A percentile compares a stretch with the other conserved stretches of the same genome.
These are phyloP conservation scores for Arabidopsis suecica DNA, from an alignment of 345 rosid species.

Conservation along the genomic window DNA sequence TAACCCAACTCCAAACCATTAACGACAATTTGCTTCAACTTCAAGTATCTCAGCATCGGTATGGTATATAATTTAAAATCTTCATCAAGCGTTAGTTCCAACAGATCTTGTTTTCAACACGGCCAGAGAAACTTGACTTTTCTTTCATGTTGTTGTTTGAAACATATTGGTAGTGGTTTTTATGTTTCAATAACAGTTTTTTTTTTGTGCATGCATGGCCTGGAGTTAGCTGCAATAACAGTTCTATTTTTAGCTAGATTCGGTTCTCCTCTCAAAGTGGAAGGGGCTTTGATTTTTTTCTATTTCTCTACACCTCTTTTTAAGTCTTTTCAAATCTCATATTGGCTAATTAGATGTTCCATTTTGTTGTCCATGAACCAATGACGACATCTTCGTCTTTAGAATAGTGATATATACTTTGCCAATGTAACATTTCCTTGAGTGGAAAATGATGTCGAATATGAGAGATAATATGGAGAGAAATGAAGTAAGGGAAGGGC, in stretches of 20 bases:
- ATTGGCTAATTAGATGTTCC: conserved; percentile 10
- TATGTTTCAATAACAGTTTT: conserved; percentile 24
- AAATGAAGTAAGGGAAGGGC: conserved; percentile 38
- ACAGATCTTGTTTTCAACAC: conserved; percentile 14
- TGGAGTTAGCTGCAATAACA: conserved; percentile 36
- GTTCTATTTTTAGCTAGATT: conserved; percentile 37
- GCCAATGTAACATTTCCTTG: conserved; percentile 6
- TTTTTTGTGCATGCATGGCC: background rate
- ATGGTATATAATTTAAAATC: background rate
- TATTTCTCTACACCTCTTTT: conserved; percentile 3
- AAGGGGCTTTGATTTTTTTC: conserved; percentile 15
- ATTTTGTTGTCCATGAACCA: conserved; percentile 6
- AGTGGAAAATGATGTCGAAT: conserved; percentile 33
- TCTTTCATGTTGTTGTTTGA: conserved; percentile 26
- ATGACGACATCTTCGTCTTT: conserved; percentile 14
- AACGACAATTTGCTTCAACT: background rate
- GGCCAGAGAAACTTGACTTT: background rate
- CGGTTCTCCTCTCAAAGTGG: conserved; percentile 24
- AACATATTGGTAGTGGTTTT: conserved; percentile 23
- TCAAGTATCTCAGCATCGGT: background rate
- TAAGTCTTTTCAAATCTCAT: conserved; percentile 31
- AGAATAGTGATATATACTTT: background rate
- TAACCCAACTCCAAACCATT: background rate
- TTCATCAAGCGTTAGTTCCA: background rate
- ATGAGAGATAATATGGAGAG: conserved; percentile 40